These are phyloP conservation scores for Coniophora puteana DNA, from an alignment of 1,284 basidiomycete species.

Conservation along the genomic window DNA sequence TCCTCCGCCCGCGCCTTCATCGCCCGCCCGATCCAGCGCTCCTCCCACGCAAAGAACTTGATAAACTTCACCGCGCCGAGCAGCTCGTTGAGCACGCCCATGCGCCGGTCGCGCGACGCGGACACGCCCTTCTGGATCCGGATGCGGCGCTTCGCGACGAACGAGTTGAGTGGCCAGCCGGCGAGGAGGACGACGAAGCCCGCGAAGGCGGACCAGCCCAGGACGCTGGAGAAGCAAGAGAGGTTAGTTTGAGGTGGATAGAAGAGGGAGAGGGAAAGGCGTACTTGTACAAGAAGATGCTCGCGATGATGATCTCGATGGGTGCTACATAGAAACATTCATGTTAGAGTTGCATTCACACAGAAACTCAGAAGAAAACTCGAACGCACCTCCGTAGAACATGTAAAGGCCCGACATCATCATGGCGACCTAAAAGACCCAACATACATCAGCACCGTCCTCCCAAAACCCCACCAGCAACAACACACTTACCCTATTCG, in stretches of 20 bases:
- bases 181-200: constrained; percentile 78
- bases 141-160: constrained; percentile 55
- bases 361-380: background rate
- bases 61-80: constrained; percentile 81
- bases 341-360: background rate
- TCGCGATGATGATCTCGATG: constrained; percentile 78
- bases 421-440: constrained; percentile 43
- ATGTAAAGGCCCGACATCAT: constrained; percentile 53
- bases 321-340: constrained; percentile 43
- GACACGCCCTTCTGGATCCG: constrained; percentile 73
- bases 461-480: constrained; percentile 1
- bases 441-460: background rate
- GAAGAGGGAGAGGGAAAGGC: constrained; percentile 18
- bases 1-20: constrained; percentile 58
- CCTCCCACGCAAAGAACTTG: constrained; percentile 86
- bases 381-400: constrained; percentile 53
- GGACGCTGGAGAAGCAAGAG: constrained; percentile 45
- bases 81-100: constrained; percentile 84
- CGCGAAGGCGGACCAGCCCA: constrained; percentile 82
- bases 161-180: constrained; percentile 74
- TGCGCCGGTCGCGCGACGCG: constrained; percentile 78
- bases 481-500: constrained; percentile 39
- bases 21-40: constrained; percentile 62
- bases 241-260: constrained; percentile 10
- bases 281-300: constrained; percentile 76